phyloP scores from a whole-genome alignment of 2,329 filamentous ascomycete species.

The Cucurbitaria berberidis region DNA sequence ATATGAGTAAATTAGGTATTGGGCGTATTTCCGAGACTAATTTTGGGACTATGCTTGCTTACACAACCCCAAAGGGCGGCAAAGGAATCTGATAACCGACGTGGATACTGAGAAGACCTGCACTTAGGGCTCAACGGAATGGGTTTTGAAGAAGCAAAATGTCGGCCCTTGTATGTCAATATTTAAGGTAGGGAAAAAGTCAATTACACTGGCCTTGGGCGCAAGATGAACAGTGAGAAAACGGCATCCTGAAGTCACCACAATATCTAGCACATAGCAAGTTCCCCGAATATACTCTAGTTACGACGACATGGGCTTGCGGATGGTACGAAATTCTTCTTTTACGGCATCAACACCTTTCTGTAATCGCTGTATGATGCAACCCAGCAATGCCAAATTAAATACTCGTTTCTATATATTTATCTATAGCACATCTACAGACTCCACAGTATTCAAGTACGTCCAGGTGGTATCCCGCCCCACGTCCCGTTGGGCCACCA shows the following conservation, averaged over 20 bases:
- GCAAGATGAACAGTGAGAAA: too few species aligned
- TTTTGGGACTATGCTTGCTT: background rate
- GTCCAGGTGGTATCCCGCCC: constrained; percentile 29
- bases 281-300: too few species aligned
- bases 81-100: background rate
- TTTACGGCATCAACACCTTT: too few species aligned
- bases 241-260: too few species aligned
- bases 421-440: background rate
- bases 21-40: background rate
- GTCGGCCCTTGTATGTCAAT: background rate
- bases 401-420: background rate
- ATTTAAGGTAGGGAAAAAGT: too few species aligned
- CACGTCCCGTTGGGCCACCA: constrained; percentile 43
- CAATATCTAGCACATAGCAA: too few species aligned
- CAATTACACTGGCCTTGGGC: too few species aligned
- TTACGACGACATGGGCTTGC: too few species aligned
- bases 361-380: too few species aligned
- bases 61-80: background rate
- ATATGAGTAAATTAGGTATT: background rate
- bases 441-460: background rate
- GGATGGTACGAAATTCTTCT: too few species aligned
- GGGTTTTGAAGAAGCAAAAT: background rate
- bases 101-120: background rate
- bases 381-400: background rate
- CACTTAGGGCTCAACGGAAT: background rate